Evolutionary conservation across 768 basidiomycete species (phyloP), one percentile per base, ranked within the genome.

Genomic region (button mushroom (Agaricus bisporus)): DNA sequence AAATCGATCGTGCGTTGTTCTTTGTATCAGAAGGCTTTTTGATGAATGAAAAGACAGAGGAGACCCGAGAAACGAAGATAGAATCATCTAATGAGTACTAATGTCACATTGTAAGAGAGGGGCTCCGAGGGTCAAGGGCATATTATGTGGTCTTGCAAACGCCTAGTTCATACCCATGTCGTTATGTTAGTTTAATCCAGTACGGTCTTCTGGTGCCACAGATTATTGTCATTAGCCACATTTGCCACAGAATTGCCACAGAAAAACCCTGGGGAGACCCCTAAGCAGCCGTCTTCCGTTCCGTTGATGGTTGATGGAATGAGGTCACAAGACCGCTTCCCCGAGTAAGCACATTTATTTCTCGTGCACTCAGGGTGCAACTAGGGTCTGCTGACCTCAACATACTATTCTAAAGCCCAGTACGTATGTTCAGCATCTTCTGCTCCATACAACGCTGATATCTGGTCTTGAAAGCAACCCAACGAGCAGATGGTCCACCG

Each of bases 401-500:
- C 32, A 32, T 11, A 11, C 32, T 2, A 32, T 11, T 32, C 32
- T n/a, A 35, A 39, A 49, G 14, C 39, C 41, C 29, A 48, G 39
- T 43, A 4, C 32, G 41, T 10, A 32, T 20, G 22, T 42, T n/a
- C 38, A 11, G 32, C 32, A 6, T 39, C 29, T 22, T 25, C 22
- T 42, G 6, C 46, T n/a, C 5, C 7, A 36, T 17, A 10, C 41
- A n/a, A 54, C 41, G 53, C 29, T 54, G 15, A 54, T 37, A 7
- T 32, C 20, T 47, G 45, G 36, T 25, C 48, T 32, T 48, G n/a
- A 32, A 22, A 25, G 46, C 45, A 36, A 5, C 14, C 45, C n/a
- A 45, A 42, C 46, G 47, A 54, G 14, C 55, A 55, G 54, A 88
- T 88, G 86, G 83, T 86, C 46, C 86, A 87, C 64, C 77, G 85